phyloP scores from a whole-genome alignment of 208 protist genomes.

The Porcisia hertigi region DNA sequence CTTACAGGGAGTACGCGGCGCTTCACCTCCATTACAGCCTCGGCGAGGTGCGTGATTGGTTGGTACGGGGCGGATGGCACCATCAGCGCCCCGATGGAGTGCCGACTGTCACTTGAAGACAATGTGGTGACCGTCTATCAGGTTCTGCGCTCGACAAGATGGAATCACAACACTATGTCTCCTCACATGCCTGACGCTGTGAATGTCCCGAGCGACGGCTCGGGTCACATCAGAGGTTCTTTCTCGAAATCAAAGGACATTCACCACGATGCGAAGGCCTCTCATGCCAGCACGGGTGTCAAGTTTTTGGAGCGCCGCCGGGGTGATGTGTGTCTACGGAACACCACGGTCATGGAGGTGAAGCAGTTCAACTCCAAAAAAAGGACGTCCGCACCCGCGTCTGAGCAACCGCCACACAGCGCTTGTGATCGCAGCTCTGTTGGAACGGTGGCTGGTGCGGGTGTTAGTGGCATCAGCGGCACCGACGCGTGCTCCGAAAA shows the following conservation, averaged over 20 bases:
- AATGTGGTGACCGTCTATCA: conserved; percentile 43
- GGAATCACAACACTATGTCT: background rate
- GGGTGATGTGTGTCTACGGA: conserved; percentile 21
- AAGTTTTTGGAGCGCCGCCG: conserved; percentile 31
- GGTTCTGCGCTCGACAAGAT: conserved; percentile 24
- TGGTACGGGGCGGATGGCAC: conserved; percentile 36
- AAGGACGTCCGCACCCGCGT: background rate
- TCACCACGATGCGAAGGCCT: conserved; percentile 6
- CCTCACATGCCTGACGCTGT: background rate
- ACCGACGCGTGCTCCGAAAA: background rate
- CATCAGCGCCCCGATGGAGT: conserved; percentile 33
- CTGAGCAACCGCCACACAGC: background rate
- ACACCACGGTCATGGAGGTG: conserved; percentile 39
- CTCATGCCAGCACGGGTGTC: conserved; percentile 17
- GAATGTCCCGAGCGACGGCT: background rate
- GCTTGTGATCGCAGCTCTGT: background rate
- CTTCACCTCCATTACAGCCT: conserved; percentile 33
- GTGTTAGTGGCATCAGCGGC: background rate
- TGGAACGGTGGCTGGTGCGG: background rate
- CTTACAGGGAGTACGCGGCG: conserved; percentile 32
- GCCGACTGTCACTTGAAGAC: conserved; percentile 36
- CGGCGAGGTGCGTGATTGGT: conserved; percentile 31
- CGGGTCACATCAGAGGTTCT: background rate
- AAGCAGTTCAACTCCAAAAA: conserved; percentile 33
- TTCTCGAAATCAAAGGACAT: background rate